phyloP scores from a whole-genome alignment of 1,284 basidiomycete genomes.

The Rhodotorula glutinis region DNA sequence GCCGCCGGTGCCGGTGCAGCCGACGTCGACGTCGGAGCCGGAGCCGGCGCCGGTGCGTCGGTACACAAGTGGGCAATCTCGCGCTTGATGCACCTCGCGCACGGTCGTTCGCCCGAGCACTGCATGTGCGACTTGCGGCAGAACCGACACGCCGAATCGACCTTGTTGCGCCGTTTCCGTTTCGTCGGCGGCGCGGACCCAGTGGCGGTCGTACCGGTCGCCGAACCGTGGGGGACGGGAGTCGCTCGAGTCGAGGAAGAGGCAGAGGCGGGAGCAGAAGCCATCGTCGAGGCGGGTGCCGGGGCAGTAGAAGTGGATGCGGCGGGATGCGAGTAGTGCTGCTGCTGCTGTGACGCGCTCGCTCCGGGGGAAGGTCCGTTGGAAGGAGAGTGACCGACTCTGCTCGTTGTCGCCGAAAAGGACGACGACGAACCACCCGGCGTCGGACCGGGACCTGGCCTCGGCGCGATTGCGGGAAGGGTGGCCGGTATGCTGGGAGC shows the following conservation, averaged over 20 bases:
- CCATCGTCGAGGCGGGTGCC: background rate
- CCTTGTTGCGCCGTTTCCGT: constrained; percentile 32
- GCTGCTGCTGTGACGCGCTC: too few relatives aligned
- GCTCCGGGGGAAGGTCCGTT: too few relatives aligned
- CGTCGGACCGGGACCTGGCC: background rate
- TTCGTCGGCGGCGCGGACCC: constrained; percentile 20
- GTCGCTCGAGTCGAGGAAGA: background rate
- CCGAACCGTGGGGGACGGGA: background rate
- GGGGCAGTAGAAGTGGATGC: background rate
- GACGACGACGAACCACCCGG: background rate
- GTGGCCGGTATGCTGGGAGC: too few relatives aligned
- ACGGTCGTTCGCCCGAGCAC: constrained; percentile 50
- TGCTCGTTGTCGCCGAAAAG: too few relatives aligned
- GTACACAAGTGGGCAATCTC: constrained; percentile 51
- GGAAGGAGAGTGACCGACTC: too few relatives aligned
- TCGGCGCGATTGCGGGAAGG: background rate
- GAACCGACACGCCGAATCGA: constrained; percentile 48
- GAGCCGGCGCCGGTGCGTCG: constrained; percentile 29
- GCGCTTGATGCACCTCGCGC: constrained; percentile 50
- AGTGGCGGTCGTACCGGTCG: too few relatives aligned
- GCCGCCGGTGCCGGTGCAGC: background rate
- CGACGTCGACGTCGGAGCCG: background rate
- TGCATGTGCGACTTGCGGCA: constrained; percentile 50
- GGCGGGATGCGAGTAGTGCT: background rate
- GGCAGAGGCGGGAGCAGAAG: background rate